Percentiles rank a stretch among this genome's conserved stretches.
Conservation (phyloP, 768 basidiomycete species). For the Mycena belliarum region DNA sequence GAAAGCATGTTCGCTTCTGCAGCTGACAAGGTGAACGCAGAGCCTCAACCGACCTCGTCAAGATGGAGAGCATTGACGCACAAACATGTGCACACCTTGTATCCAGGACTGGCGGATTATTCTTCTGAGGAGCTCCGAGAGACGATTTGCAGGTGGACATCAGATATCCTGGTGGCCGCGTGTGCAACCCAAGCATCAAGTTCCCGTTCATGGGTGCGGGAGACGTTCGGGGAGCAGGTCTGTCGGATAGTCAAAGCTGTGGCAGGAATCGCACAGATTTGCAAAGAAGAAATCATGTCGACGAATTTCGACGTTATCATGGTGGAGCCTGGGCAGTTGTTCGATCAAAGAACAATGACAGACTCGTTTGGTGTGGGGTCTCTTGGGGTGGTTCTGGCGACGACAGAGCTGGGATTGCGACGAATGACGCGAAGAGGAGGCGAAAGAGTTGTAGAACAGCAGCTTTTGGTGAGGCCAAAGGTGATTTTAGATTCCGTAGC, state of each 20-base stretch:
- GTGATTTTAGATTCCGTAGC: constrained; percentile 72
- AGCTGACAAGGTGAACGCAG: constrained; percentile 33
- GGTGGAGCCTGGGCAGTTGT: constrained; percentile 53
- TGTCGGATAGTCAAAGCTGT: constrained; percentile 66
- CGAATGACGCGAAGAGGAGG: constrained; percentile 55
- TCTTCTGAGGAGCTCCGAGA: constrained; percentile 73
- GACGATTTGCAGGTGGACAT: constrained; percentile 71
- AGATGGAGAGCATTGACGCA: constrained; percentile 79
- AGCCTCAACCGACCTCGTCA: constrained; percentile 76
- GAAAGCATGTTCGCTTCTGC: neutral
- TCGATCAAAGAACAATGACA: constrained; percentile 52
- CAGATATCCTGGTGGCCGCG: constrained; percentile 65
- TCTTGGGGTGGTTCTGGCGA: constrained; percentile 57
- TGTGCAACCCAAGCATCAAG: constrained; percentile 45
- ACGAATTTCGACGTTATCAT: constrained; percentile 73
- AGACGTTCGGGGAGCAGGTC: constrained; percentile 60
- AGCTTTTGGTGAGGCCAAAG: constrained; percentile 68
- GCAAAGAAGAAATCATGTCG: constrained; percentile 75
- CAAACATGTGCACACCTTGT: constrained; percentile 63
- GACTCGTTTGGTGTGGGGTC: constrained; percentile 62
- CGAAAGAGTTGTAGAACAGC: constrained; percentile 50
- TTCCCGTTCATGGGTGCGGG: constrained; percentile 40
- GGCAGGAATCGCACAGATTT: constrained; percentile 61
- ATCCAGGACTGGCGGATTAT: constrained; percentile 66
- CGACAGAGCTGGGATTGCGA: constrained; percentile 70